Percentiles rank a stretch among this genome's conserved stretches.
These are phyloP conservation scores for Drechslera avenae DNA, from an alignment of 2,329 filamentous ascomycete genomes.

Conservation along the genomic window DNA sequence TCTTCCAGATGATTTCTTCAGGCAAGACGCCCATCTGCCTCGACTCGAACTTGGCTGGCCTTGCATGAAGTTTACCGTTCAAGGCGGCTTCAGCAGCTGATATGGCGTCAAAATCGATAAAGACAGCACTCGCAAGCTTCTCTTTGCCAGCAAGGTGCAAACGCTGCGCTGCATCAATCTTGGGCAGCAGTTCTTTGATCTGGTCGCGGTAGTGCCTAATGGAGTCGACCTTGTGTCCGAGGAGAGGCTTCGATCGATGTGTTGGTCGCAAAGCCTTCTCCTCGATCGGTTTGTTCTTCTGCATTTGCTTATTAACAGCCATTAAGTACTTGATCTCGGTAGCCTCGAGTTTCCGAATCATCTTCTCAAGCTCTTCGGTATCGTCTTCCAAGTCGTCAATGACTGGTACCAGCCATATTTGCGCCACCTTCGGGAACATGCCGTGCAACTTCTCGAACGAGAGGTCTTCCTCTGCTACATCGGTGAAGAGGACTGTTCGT, in stretches of 20 bases:
- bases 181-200: constrained; percentile 72
- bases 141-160: constrained; percentile 69
- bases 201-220: constrained; percentile 83
- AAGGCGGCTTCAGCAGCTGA: constrained; percentile 81
- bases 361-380: constrained; percentile 51
- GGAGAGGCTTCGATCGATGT: constrained; percentile 47
- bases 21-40: constrained; percentile 52
- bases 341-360: constrained; percentile 51
- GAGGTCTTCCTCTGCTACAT: constrained; percentile 49
- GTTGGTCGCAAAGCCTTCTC: constrained; percentile 62
- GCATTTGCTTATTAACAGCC: constrained; percentile 2
- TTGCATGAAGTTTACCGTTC: constrained; percentile 22
- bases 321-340: constrained; percentile 50
- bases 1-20: constrained; percentile 55
- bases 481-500: constrained; percentile 55
- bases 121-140: constrained; percentile 74
- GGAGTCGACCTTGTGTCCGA: constrained; percentile 63
- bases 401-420: constrained; percentile 56
- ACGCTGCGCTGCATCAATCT: constrained; percentile 69
- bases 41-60: constrained; percentile 37
- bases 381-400: constrained; percentile 51
- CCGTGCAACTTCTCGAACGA: constrained; percentile 48
- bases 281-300: constrained; percentile 62
- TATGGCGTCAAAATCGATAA: constrained; percentile 85
- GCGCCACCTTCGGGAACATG: constrained; percentile 47